These are phyloP conservation scores for Microthlaspi erraticum DNA, from an alignment of 345 rosid genomes.

Conservation along the genomic window DNA sequence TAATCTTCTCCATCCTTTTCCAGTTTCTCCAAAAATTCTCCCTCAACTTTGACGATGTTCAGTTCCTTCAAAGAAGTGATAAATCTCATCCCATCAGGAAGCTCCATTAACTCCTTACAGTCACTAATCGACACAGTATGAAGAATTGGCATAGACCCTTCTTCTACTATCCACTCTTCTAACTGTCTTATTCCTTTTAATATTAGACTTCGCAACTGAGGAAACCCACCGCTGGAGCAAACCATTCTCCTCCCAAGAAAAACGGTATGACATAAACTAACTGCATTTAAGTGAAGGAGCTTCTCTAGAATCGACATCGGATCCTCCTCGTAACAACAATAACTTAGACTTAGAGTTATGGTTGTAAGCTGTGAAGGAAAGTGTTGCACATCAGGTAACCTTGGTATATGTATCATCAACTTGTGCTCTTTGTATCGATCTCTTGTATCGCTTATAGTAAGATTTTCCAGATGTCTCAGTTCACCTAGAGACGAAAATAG, in stretches of 20 bases:
- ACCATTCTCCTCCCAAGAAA: conserved; percentile 42
- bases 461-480: not conserved
- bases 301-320: conserved; percentile 54
- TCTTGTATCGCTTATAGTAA: rapidly evolving
- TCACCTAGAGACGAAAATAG: conserved; percentile 7
- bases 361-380: conserved; percentile 43
- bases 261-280: rapidly evolving
- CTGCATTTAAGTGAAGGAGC: conserved; percentile 34
- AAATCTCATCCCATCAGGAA: conserved; percentile 39
- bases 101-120: conserved; percentile 16
- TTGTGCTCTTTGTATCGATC: not conserved
- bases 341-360: not conserved
- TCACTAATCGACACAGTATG: conserved; percentile 29
- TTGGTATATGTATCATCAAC: conserved; percentile 29
- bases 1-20: conserved; percentile 40
- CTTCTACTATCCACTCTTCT: conserved; percentile 35
- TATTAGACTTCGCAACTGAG: not conserved
- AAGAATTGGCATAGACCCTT: conserved; percentile 45
- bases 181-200: not conserved
- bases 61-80: conserved; percentile 31
- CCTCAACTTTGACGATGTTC: conserved; percentile 19
- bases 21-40: no score
- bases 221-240: conserved; percentile 29
- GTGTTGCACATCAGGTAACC: conserved; percentile 38
- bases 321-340: conserved; percentile 27